phyloP scores from a whole-genome alignment of 2,329 filamentous ascomycete species.

The Fusarium sororula region DNA sequence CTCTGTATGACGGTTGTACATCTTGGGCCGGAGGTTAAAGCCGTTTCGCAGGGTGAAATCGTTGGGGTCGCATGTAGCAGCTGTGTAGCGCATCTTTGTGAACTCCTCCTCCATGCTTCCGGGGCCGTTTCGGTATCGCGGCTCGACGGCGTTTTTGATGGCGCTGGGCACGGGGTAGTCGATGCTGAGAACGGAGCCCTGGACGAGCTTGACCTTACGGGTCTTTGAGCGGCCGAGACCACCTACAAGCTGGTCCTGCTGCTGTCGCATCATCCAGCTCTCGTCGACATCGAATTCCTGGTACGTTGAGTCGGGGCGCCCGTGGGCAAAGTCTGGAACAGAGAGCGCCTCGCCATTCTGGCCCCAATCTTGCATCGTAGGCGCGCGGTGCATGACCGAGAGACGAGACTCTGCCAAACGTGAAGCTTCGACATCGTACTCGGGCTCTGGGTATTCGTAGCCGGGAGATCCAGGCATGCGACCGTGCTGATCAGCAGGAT shows the following conservation, averaged over 20 bases:
- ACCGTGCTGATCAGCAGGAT: conserved; percentile 16
- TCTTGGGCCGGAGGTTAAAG: conserved; percentile 39
- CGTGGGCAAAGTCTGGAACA: conserved; percentile 25
- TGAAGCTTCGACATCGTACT: conserved; percentile 32
- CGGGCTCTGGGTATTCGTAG: conserved; percentile 25
- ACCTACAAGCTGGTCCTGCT: conserved; percentile 14
- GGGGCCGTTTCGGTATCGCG: conserved; percentile 30
- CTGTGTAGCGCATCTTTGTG: conserved; percentile 40
- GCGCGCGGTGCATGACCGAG: conserved; percentile 22
- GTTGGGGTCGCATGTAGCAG: conserved; percentile 41
- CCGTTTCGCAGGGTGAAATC: conserved; percentile 39
- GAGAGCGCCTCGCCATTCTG: conserved; percentile 23
- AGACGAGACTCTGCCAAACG: conserved; percentile 27
- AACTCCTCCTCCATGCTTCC: conserved; percentile 37
- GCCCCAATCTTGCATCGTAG: conserved; percentile 27
- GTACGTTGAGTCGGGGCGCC: conserved; percentile 35
- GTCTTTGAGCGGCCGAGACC: conserved; percentile 38
- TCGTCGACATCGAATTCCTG: conserved; percentile 34
- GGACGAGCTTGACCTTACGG: conserved; percentile 39
- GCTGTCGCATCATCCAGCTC: conserved; percentile 40
- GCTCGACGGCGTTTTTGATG: conserved; percentile 39
- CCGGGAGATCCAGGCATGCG: conserved; percentile 7
- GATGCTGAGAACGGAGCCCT: conserved; percentile 40
- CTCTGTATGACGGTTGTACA: conserved; percentile 41
- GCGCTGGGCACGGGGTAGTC: conserved; percentile 41